Base-by-base conservation (phyloP, 2,329 filamentous ascomycete species). In the Colletotrichum gloeosporioides region DNA sequence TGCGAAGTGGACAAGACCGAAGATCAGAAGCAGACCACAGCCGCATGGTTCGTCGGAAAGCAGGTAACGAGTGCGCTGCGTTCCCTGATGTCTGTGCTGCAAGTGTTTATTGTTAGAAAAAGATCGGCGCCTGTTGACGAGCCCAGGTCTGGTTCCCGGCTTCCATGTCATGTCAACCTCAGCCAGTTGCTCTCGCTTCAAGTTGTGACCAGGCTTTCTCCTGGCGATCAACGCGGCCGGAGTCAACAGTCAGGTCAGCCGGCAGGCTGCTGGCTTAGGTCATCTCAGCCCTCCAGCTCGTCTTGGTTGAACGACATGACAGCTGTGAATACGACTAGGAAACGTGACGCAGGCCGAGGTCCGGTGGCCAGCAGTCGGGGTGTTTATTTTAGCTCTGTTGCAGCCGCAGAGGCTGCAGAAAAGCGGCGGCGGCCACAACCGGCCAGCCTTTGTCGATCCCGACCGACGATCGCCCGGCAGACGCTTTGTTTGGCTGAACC, bases 331-430 rank as follows among this genome's bases (percentile, higher is more conserved):
- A 53, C 12, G 44, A 39, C 39, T 22, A 12, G 13, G 25, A 15
- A 29, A 63, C 31, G 44, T 27, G 55, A 63, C 31, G 31, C 59
- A 63, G 59, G 59, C n/a, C 22, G 29, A 34, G 15, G 59, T 34
- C 49, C 27, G 31, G 27, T 55, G 49, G 29, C 59, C 31, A 36
- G 44, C 69, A 74, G 44, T 32, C 15, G 29, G 49, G 44, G 34
- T 76, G 70, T 73, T 61, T 74, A 49, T 39, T 69, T 76, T 73
- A 65, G 65, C 70, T 69, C 7, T 34, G 63, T 73, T 65, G 25
- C 64, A 69, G 64, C 70, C 44, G 70, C 70, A 73, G n/a, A 63
- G 57, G 70, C 64, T 76, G 70, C 59, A 76, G 49, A 22, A 53
- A 25, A 31, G 68, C 44, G 59, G 59, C 64, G 64, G 59, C 64